Conservation (phyloP, 495 filamentous ascomycete species). For the Viridothelium virens region DNA sequence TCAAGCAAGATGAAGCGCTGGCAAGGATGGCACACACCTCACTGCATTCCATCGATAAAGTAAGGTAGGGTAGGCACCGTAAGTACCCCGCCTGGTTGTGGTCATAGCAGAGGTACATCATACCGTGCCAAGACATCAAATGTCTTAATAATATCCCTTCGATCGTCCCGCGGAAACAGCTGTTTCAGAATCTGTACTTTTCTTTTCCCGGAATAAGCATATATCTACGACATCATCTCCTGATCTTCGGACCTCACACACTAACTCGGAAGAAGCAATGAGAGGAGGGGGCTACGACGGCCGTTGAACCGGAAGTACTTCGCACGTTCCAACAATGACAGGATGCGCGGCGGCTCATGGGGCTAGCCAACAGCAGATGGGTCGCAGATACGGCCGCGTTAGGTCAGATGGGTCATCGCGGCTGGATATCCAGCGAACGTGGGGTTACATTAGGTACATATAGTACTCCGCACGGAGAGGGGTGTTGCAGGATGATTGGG, state of each 20-base stretch:
- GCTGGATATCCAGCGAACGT: neutral
- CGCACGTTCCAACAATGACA: neutral
- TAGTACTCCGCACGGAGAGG: neutral
- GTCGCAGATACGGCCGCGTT: conserved; percentile 4
- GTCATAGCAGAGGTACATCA: neutral
- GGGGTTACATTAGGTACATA: neutral
- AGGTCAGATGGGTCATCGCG: conserved; percentile 1
- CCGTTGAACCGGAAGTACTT: neutral
- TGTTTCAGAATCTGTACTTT: neutral
- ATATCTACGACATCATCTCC: neutral
- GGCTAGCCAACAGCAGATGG: conserved; percentile 5
- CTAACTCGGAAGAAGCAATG: neutral
- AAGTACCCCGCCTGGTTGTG: neutral
- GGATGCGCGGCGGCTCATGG: neutral
- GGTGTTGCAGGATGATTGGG: neutral
- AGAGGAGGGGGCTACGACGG: neutral
- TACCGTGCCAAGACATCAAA: neutral
- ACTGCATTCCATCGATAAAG: neutral
- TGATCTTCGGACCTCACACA: too few relatives aligned
- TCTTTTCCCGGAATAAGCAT: conserved; percentile 4
- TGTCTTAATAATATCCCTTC: neutral
- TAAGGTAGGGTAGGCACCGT: neutral
- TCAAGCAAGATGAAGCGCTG: neutral
- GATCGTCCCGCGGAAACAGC: neutral
- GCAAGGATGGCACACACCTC: conserved; percentile 8